Evolutionary conservation across 129 eudicot species (phyloP).

Genomic region (Arctium minus): DNA sequence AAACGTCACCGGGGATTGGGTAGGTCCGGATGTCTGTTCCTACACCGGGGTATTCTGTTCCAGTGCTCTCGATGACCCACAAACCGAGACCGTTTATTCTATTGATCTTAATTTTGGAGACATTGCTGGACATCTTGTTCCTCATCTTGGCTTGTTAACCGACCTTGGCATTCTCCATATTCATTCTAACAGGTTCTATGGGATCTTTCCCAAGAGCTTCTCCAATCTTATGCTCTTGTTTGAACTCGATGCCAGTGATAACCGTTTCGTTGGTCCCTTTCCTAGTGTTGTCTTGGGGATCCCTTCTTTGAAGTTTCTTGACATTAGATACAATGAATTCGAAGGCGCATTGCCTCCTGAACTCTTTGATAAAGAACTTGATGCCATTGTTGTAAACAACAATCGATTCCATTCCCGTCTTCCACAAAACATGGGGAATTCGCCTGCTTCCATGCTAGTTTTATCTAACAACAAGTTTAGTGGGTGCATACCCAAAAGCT

Average conservation of each 20-base stretch:
- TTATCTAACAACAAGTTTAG: conserved; percentile 57
- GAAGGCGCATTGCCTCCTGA: conserved; percentile 68
- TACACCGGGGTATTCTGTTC: conserved; percentile 62
- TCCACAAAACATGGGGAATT: conserved; percentile 73
- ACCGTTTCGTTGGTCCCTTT: conserved; percentile 72
- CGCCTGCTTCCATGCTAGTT: conserved; percentile 63
- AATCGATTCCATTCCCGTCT: conserved; percentile 56
- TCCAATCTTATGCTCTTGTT: conserved; percentile 31
- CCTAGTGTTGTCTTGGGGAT: conserved; percentile 53
- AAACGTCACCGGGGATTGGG: conserved; percentile 61
- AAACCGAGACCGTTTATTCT: conserved; percentile 47
- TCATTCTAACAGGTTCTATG: conserved; percentile 78
- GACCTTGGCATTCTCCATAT: conserved; percentile 68
- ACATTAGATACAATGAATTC: conserved; percentile 72
- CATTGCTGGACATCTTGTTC: conserved; percentile 74
- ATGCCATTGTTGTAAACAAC: conserved; percentile 64
- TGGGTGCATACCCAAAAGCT: conserved; percentile 73
- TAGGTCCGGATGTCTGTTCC: conserved; percentile 65
- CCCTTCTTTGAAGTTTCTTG: conserved; percentile 53
- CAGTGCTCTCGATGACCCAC: conserved; percentile 45
- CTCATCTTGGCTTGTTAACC: conserved; percentile 56
- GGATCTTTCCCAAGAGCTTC: conserved; percentile 57
- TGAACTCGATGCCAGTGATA: conserved; percentile 83
- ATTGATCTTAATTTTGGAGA: conserved; percentile 73
- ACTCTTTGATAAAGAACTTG: conserved; percentile 58